Percentiles rank a stretch among this genome's conserved stretches.
Evolutionary conservation across 2,329 filamentous ascomycete genomes (phyloP).

Genomic region (Penicillium paneum): DNA sequence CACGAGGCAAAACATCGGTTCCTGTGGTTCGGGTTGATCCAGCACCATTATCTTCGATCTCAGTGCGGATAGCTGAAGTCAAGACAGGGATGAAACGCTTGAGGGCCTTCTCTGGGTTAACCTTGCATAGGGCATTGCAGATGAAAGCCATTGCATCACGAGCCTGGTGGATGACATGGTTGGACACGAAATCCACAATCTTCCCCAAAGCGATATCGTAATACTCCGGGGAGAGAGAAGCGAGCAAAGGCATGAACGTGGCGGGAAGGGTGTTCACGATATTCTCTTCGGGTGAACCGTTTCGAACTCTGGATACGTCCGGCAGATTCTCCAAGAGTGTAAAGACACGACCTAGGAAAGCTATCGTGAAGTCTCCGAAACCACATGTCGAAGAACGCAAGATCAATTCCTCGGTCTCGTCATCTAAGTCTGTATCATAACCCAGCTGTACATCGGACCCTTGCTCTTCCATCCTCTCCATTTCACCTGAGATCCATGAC

Average conservation of each 20-base stretch:
- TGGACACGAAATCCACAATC: conserved; percentile 83
- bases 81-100: conserved; percentile 88
- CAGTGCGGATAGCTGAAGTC: conserved; percentile 85
- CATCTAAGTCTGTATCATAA: conserved; percentile 75
- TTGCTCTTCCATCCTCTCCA: conserved; percentile 88
- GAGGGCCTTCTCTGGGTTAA: conserved; percentile 88
- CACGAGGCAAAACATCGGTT: conserved; percentile 86
- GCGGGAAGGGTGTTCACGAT: conserved; percentile 94
- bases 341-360: conserved; percentile 90
- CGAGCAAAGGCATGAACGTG: conserved; percentile 84
- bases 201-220: conserved; percentile 92
- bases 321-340: conserved; percentile 92
- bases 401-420: conserved; percentile 83
- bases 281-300: conserved; percentile 91
- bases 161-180: conserved; percentile 94
- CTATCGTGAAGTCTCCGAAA: conserved; percentile 86
- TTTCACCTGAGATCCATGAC: conserved; percentile 90
- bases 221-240: conserved; percentile 84
- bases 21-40: conserved; percentile 93
- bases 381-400: conserved; percentile 90
- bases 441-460: conserved; percentile 82
- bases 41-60: conserved; percentile 95
- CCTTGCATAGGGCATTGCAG: conserved; percentile 92
- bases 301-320: conserved; percentile 81
- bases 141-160: conserved; percentile 99